phyloP scores from a whole-genome alignment of 345 rosid genomes.

The Arabidopsis arenosa region DNA sequence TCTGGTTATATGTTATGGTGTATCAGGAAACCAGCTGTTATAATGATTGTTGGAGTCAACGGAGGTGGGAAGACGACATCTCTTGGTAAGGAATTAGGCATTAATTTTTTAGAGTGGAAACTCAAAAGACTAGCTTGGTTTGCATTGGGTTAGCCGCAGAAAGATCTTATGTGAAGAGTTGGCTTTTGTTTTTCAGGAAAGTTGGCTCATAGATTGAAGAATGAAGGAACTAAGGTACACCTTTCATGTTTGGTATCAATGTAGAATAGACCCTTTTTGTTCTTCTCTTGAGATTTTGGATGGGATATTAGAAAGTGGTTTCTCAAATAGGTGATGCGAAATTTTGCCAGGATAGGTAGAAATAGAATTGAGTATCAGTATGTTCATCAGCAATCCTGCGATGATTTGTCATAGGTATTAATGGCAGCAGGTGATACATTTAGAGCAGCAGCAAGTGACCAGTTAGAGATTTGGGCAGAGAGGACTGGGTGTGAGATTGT shows the following conservation, averaged over 20 bases:
- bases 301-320: slow-evolving; percentile 11
- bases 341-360: slow-evolving; percentile 11
- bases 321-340: neutral
- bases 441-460: slow-evolving; percentile 98
- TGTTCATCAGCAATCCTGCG: slow-evolving; percentile 41
- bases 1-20: slow-evolving; percentile 6
- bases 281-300: slow-evolving; percentile 5
- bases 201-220: slow-evolving; percentile 87
- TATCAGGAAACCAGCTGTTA: slow-evolving; percentile 88
- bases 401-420: slow-evolving; percentile 66
- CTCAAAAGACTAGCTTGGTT: neutral
- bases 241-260: slow-evolving; percentile 11
- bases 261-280: neutral
- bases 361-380: slow-evolving; percentile 28
- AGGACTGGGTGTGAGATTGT: slow-evolving; percentile 93
- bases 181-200: slow-evolving; percentile 67
- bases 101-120: neutral
- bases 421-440: slow-evolving; percentile 99
- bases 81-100: slow-evolving; percentile 65
- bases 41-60: slow-evolving; percentile 86
- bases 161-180: slow-evolving; percentile 1
- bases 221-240: slow-evolving; percentile 81
- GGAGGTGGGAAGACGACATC: slow-evolving; percentile 99
- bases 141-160: neutral
- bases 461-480: slow-evolving; percentile 97